These are phyloP conservation scores for Penicillium concentricum DNA, from an alignment of 2,329 filamentous ascomycete species.

Conservation along the genomic window DNA sequence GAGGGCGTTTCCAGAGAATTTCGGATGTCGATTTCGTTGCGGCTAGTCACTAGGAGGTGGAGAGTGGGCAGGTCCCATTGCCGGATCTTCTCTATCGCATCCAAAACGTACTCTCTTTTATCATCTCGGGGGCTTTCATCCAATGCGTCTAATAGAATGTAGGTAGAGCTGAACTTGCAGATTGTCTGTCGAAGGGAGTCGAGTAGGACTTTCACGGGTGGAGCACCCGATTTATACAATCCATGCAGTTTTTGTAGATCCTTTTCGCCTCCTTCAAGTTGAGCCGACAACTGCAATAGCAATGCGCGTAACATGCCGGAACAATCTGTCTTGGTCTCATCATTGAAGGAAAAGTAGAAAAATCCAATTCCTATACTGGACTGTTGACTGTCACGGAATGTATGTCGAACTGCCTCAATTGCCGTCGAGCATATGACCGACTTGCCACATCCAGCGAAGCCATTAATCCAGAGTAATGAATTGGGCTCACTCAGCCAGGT, in stretches of 20 bases:
- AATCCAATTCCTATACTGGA: slow-evolving; percentile 18
- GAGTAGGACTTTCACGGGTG: neutral
- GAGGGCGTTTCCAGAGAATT: neutral
- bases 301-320: slow-evolving; percentile 26
- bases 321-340: slow-evolving; percentile 26
- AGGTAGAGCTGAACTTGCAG: neutral
- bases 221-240: neutral
- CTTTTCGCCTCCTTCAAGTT: slow-evolving; percentile 12
- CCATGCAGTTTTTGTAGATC: slow-evolving; percentile 14
- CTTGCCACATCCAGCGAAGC: slow-evolving; percentile 35
- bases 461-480: slow-evolving; percentile 32
- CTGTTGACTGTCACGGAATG: slow-evolving; percentile 8
- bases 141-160: slow-evolving; percentile 13
- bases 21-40: slow-evolving; percentile 13
- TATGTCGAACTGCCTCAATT: slow-evolving; percentile 30
- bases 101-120: slow-evolving; percentile 7
- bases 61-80: slow-evolving; percentile 14
- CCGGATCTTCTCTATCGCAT: slow-evolving; percentile 1
- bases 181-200: neutral
- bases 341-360: slow-evolving; percentile 24
- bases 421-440: slow-evolving; percentile 33
- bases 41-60: slow-evolving; percentile 28
- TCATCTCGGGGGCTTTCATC: slow-evolving; percentile 13
- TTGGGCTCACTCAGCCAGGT: slow-evolving; percentile 25
- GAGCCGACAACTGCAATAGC: slow-evolving; percentile 27